phyloP scores from a whole-genome alignment of 2,329 filamentous ascomycete species.

The Xylariaceae sp. region DNA sequence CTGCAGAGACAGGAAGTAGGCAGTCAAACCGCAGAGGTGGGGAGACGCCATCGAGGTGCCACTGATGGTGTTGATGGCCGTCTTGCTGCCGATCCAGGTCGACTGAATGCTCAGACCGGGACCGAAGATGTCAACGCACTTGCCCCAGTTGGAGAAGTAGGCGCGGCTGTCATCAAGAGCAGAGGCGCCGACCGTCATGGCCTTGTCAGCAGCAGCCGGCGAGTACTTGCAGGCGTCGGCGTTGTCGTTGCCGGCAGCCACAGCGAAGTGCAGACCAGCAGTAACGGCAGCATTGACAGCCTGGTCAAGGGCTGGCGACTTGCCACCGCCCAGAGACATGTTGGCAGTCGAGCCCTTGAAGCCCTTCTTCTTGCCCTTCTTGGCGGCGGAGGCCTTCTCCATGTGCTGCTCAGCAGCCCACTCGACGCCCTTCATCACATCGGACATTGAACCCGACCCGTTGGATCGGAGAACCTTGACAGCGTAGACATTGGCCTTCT shows the following conservation, averaged over 20 bases:
- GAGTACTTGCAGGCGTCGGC: conserved; percentile 99
- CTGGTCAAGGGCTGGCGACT: conserved; percentile 82
- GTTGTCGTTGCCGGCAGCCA: conserved; percentile 97
- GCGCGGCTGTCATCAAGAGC: conserved; percentile 91
- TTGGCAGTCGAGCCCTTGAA: conserved; percentile 99
- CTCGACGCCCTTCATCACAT: conserved; percentile 97
- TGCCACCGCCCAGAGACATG: conserved; percentile 98
- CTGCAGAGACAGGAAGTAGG: conserved; percentile 97
- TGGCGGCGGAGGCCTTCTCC: conserved; percentile 67
- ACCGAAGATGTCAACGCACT: conserved; percentile 99
- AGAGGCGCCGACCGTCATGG: conserved; percentile 92
- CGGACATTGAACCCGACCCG: conserved; percentile 96
- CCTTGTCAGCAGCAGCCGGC: conserved; percentile 82
- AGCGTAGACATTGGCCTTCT: conserved; percentile 94
- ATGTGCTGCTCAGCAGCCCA: conserved; percentile 78
- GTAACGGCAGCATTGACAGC: conserved; percentile 91
- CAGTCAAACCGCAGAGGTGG: conserved; percentile 90
- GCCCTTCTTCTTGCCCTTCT: conserved; percentile 84
- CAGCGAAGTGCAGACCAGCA: conserved; percentile 91
- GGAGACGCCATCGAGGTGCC: conserved; percentile 99
- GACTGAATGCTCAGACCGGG: conserved; percentile 95
- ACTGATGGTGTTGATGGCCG: conserved; percentile 97
- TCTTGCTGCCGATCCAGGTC: conserved; percentile 96
- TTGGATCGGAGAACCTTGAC: conserved; percentile 98
- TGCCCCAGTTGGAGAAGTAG: conserved; percentile 99